A percentile compares a stretch with the other conserved stretches of the same genome.
Conservation (phyloP, 169 alveolate genomes). For the Plasmodium falciparum region DNA sequence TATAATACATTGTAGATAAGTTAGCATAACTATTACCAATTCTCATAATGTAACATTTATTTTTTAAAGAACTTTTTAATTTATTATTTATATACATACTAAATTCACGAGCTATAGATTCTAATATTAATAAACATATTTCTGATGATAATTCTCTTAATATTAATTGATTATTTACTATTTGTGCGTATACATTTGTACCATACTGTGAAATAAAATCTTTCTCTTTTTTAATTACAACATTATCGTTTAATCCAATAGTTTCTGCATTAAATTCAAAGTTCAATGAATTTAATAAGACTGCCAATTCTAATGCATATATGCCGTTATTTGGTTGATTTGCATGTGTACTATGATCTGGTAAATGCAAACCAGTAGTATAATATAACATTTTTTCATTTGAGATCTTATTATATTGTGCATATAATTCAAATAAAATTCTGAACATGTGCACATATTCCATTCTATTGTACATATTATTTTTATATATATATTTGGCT, state of each 20-base stretch:
- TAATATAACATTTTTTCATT: constrained; percentile 52
- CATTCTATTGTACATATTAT: constrained; percentile 47
- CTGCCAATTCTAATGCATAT: constrained; percentile 72
- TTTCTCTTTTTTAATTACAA: constrained; percentile 16
- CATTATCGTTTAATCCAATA: constrained; percentile 20
- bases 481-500: constrained; percentile 52
- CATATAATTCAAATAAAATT: constrained; percentile 31
- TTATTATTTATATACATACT: constrained; percentile 29
- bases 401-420: constrained; percentile 19
- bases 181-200: constrained; percentile 13
- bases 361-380: constrained; percentile 26
- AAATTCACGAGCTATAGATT: constrained; percentile 39
- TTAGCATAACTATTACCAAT: constrained; percentile 35
- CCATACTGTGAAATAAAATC: constrained; percentile 16
- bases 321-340: not conserved
- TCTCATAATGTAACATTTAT: constrained; percentile 31
- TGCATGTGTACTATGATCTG: not conserved
- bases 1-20: constrained; percentile 40
- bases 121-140: constrained; percentile 41
- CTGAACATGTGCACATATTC: constrained; percentile 69
- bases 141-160: constrained; percentile 38
- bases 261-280: constrained; percentile 36
- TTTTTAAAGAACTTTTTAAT: not conserved
- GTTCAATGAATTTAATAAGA: constrained; percentile 43
- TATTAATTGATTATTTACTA: constrained; percentile 25